These are phyloP conservation scores for Neurospora sp. DNA, from an alignment of 495 filamentous ascomycete species.

Conservation along the genomic window DNA sequence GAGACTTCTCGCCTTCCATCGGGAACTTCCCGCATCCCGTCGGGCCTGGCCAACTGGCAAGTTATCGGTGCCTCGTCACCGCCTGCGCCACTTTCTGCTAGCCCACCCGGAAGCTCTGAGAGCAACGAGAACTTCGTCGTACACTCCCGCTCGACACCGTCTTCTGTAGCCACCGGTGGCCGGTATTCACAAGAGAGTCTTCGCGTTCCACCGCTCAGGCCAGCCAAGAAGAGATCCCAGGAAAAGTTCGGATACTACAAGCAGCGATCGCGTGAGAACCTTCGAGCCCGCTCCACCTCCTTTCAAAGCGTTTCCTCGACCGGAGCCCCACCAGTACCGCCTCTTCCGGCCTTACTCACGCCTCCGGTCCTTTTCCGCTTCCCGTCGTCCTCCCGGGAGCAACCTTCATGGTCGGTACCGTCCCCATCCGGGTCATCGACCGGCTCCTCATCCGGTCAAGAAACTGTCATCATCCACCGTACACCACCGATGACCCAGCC, in stretches of 20 bases:
- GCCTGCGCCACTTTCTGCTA: conserved; percentile 9
- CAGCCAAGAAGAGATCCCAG: conserved; percentile 31
- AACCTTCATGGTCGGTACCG: conserved; percentile 18
- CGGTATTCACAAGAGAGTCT: conserved; percentile 46
- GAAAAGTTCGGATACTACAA: conserved; percentile 39
- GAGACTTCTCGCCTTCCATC: neutral
- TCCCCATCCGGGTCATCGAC: conserved; percentile 9
- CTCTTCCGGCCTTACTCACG: conserved; percentile 23
- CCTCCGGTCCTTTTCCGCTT: conserved; percentile 17
- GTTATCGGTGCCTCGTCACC: neutral
- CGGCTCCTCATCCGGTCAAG: conserved; percentile 11
- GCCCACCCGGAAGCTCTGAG: conserved; percentile 17
- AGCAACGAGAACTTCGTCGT: conserved; percentile 36
- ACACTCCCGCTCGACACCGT: conserved; percentile 30
- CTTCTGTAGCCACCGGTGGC: conserved; percentile 20
- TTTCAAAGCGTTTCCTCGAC: conserved; percentile 36
- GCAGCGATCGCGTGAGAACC: conserved; percentile 36
- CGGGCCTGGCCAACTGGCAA: neutral
- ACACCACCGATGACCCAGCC: conserved; percentile 24
- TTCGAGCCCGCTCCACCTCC: conserved; percentile 36
- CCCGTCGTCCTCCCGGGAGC: conserved; percentile 6
- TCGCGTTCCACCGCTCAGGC: conserved; percentile 38
- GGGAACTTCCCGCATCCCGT: neutral
- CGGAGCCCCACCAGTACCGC: conserved; percentile 21
- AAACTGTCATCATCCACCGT: conserved; percentile 4